Evolutionary conservation across 192 early-diverging fungal species (phyloP).

Genomic region (Linnemannia hyalina): DNA sequence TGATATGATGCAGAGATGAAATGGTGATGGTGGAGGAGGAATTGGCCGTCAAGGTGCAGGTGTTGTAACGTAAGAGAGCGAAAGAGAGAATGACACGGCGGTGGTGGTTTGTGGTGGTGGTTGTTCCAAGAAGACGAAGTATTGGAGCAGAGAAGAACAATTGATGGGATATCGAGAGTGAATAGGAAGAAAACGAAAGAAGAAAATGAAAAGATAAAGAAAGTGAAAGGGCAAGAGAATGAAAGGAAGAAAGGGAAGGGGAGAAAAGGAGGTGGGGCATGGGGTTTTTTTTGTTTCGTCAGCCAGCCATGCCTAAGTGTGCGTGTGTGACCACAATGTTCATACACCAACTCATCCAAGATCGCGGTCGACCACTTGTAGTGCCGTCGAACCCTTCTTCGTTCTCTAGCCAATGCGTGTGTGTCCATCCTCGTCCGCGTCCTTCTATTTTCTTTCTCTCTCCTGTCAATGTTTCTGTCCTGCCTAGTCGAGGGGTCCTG

Average conservation of each 20-base stretch:
- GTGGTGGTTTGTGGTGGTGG: neutral
- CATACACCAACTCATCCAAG: neutral
- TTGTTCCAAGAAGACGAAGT: neutral
- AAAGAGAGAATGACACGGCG: neutral
- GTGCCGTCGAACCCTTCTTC: neutral
- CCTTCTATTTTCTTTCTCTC: neutral
- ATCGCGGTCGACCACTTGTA: neutral
- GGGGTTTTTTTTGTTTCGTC: neutral
- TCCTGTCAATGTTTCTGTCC: neutral
- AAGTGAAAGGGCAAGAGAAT: neutral
- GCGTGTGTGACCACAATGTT: neutral
- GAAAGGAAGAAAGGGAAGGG: neutral
- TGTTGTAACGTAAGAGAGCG: neutral
- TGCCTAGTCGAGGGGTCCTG: neutral
- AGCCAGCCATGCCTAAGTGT: neutral
- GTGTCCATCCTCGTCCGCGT: neutral
- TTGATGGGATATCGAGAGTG: neutral
- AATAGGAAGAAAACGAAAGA: neutral
- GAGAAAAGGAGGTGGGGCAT: conserved; percentile 14
- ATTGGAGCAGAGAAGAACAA: neutral
- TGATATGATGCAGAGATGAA: neutral
- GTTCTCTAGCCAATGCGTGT: neutral
- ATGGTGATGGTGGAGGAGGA: neutral
- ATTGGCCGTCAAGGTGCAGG: neutral
- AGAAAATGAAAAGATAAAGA: neutral